Conservation (phyloP, 2,329 filamentous ascomycete genomes). For the Cladophialophora immunda region DNA sequence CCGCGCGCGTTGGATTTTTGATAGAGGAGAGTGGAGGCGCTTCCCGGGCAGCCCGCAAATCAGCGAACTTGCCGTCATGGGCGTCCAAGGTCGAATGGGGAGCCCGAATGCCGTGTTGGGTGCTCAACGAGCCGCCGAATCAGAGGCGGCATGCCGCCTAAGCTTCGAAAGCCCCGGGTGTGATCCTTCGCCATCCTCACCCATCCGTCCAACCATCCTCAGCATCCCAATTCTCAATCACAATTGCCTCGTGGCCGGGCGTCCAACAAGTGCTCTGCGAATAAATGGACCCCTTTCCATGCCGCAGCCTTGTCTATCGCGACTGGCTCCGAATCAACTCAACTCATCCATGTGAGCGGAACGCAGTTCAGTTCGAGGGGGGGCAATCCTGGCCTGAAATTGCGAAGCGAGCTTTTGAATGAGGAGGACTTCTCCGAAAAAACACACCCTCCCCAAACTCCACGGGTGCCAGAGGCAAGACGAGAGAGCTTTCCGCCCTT, state of each 20-base stretch:
- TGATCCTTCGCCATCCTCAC: constrained; percentile 26
- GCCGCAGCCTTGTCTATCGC: constrained; percentile 36
- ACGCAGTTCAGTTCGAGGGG: neutral
- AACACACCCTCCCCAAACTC: neutral
- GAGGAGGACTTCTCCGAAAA: constrained; percentile 20
- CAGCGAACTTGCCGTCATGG: constrained; percentile 32
- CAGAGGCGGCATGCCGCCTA: constrained; percentile 30
- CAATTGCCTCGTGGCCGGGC: constrained; percentile 31
- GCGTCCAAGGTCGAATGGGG: constrained; percentile 32
- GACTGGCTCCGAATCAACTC: constrained; percentile 15
- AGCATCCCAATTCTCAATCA: constrained; percentile 35
- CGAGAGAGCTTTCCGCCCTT: constrained; percentile 7
- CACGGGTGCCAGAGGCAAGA: neutral
- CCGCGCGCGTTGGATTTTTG: constrained; percentile 3
- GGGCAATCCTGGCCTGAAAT: neutral
- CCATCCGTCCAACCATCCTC: constrained; percentile 12
- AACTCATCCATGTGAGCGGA: constrained; percentile 11
- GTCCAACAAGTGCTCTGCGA: constrained; percentile 27
- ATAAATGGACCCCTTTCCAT: constrained; percentile 26
- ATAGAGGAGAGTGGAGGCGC: constrained; percentile 38
- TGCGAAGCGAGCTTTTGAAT: neutral
- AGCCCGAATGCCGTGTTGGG: constrained; percentile 30
- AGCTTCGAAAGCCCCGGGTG: constrained; percentile 32
- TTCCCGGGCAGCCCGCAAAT: constrained; percentile 19
- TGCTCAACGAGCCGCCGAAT: constrained; percentile 34